A percentile compares a stretch with the other conserved stretches of the same genome.
Conservation (phyloP, 2,329 filamentous ascomycete genomes). For the Ascochyta lentis region DNA sequence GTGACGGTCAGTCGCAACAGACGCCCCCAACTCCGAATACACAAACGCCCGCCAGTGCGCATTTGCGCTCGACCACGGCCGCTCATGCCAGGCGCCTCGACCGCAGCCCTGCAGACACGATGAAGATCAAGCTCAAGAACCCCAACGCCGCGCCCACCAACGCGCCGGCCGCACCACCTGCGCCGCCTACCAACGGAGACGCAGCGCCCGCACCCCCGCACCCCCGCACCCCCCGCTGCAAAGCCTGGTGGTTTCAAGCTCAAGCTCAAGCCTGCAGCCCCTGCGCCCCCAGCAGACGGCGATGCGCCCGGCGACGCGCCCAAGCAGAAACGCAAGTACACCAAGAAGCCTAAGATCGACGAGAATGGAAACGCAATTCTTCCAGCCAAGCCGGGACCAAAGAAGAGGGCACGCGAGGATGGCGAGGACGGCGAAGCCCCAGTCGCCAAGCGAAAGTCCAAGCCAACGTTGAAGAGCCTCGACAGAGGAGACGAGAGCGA, state of each 20-base stretch:
- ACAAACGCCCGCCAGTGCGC: slow-evolving; percentile 7
- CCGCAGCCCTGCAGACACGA: slow-evolving; percentile 5
- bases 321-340: slow-evolving; percentile 53
- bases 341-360: slow-evolving; percentile 49
- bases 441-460: slow-evolving; percentile 44
- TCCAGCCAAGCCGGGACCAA: slow-evolving; percentile 34
- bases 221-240: slow-evolving; percentile 21
- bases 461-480: slow-evolving; percentile 43
- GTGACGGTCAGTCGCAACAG: slow-evolving; percentile 1
- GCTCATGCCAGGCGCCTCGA: not conserved
- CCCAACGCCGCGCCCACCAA: slow-evolving; percentile 26
- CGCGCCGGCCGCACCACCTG: slow-evolving; percentile 26
- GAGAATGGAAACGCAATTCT: slow-evolving; percentile 35
- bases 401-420: slow-evolving; percentile 49
- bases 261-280: slow-evolving; percentile 38
- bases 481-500: slow-evolving; percentile 33
- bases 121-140: slow-evolving; percentile 46
- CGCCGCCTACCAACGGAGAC: slow-evolving; percentile 17
- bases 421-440: slow-evolving; percentile 37
- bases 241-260: slow-evolving; percentile 36
- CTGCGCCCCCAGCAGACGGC: slow-evolving; percentile 30
- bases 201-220: slow-evolving; percentile 22
- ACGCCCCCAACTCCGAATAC: not conserved
- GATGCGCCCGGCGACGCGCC: slow-evolving; percentile 44
- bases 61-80: slow-evolving; percentile 9